phyloP scores from a whole-genome alignment of 257 asterid species.

The Scutellaria galericulata region DNA sequence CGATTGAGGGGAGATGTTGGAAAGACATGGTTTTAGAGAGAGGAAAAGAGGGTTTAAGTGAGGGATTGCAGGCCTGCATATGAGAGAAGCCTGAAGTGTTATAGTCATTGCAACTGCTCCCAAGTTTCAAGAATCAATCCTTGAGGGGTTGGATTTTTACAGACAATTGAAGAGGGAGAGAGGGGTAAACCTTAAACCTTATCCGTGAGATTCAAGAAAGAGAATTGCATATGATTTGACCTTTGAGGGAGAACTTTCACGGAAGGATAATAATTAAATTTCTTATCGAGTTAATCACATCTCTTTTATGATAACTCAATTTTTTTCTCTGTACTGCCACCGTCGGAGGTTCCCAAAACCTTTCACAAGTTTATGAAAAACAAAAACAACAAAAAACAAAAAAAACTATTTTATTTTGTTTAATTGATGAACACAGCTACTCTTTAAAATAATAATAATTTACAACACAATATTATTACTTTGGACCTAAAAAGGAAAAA shows the following conservation, averaged over 20 bases:
- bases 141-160: constrained; percentile 28
- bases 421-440: no score
- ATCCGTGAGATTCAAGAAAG: constrained; percentile 9
- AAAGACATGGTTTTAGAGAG: constrained; percentile 39
- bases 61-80: constrained; percentile 46
- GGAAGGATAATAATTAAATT: no score
- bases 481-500: no score
- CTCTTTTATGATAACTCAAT: neutral
- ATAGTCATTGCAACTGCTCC: constrained; percentile 35
- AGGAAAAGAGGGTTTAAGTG: constrained; percentile 40
- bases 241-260: no score
- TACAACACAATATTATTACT: no score
- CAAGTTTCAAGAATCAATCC: constrained; percentile 28
- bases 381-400: no score
- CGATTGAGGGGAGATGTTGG: constrained; percentile 29
- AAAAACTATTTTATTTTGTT: no score
- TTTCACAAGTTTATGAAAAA: no score
- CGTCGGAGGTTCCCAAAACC: no score
- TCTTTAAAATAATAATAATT: no score
- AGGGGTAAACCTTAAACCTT: constrained; percentile 8
- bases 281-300: neutral
- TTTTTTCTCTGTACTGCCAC: no score
- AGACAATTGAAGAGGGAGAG: neutral
- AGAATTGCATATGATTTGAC: neutral
- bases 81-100: constrained; percentile 66